Base-by-base conservation (phyloP, 2,329 filamentous ascomycete genomes). In the Venturiaceae sp. region DNA sequence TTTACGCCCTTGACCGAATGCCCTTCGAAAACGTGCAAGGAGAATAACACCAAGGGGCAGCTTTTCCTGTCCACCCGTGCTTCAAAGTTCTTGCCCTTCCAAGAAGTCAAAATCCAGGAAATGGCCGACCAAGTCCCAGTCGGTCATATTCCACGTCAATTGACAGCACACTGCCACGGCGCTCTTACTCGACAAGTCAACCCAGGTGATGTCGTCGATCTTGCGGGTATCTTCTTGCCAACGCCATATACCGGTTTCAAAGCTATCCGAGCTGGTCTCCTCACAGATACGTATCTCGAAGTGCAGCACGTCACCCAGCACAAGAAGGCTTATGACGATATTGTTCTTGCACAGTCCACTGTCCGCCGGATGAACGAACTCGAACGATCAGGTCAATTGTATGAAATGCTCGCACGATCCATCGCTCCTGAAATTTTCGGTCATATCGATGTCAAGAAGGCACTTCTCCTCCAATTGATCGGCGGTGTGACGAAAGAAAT, bases 111-210 rank as follows among this genome's bases (percentile, higher is more conserved):
- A 77, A 91, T 99, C 59, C 94, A 99, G 74, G 94, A 99, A 71
- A 90, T 97, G 84, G 91, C 94, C n/a, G 94, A 99, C 71, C 94
- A 99, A 72, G 94, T 99, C 0, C 94, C 94, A 7, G 95, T 99
- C 63, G 94, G 94, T 55, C 94, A 99, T 70, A 99, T 99, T 66
- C 94, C 94, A 33, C 84, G 94, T 60, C 90, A 90, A 59, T 77
- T 99, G 62, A 97, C 92, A 0, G 78, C 99, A 23, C 83, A 95
- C 66, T 96, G 91, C 72, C 87, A 95, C 68, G 94, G 94, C 61
- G 88, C 84, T 61, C 80, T 95, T 13, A 90, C 92, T 32, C 82
- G 94, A 60, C 85, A 90, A 66, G 83, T 97, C 67, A 97, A 90
- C 69, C 94, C 94, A 2, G 94, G 94, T 63, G 94, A 99, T 72